Conservation (phyloP, 73 alveolate species). For the Blepharisma stoltei region DNA sequence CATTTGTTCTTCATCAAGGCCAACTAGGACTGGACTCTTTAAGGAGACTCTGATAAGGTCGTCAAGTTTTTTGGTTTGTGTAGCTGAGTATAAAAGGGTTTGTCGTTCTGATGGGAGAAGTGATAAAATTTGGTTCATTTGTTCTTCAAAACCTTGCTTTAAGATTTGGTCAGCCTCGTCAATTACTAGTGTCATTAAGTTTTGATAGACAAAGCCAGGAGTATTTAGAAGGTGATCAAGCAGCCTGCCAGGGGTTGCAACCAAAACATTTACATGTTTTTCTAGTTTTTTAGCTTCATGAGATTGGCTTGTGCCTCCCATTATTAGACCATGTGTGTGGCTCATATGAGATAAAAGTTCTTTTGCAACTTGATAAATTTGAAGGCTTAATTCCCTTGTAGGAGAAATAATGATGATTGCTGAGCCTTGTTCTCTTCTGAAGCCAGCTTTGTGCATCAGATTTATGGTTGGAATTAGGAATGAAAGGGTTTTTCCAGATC, state of each 20-base stretch:
- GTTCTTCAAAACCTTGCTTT: constrained; percentile 98
- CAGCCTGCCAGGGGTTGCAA: constrained; percentile 98
- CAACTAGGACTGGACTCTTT: constrained; percentile 81
- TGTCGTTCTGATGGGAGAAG: constrained; percentile 93
- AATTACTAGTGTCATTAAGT: constrained; percentile 89
- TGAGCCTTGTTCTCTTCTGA: constrained; percentile 83
- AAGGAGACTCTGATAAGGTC: constrained; percentile 87
- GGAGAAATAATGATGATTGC: constrained; percentile 97
- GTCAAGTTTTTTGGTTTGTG: constrained; percentile 94
- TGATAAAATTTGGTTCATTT: constrained; percentile 93
- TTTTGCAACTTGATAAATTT: constrained; percentile 95
- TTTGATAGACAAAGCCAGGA: constrained; percentile 91
- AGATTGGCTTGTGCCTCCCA: constrained; percentile 96
- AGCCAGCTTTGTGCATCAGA: constrained; percentile 77
- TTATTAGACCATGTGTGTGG: constrained; percentile 79
- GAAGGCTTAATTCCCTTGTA: constrained; percentile 96
- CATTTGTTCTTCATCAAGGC: constrained; percentile 36
- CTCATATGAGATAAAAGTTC: constrained; percentile 62
- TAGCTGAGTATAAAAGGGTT: constrained; percentile 97
- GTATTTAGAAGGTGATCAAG: constrained; percentile 97
- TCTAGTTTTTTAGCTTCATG: constrained; percentile 95
- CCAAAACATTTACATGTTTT: constrained; percentile 94
- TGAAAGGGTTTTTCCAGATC: constrained; percentile 98
- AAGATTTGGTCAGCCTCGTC: constrained; percentile 99
- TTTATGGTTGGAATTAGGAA: constrained; percentile 97